A percentile compares a stretch with the other conserved stretches of the same genome.
phyloP scores from a whole-genome alignment of 495 filamentous ascomycete species.

The Aspergillus kassunensis region DNA sequence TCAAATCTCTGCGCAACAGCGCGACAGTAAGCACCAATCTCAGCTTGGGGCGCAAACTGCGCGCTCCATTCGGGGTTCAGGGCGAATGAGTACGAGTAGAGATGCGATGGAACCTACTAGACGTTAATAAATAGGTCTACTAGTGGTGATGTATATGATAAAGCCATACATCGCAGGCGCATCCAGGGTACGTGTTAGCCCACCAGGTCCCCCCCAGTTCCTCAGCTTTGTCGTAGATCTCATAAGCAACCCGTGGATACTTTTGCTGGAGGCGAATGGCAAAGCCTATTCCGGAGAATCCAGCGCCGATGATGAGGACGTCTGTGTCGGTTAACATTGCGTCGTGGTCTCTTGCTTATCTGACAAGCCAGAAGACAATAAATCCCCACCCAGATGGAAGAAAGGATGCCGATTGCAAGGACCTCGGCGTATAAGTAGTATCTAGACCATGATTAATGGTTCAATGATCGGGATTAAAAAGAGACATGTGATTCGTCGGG shows the following conservation, averaged over 20 bases:
- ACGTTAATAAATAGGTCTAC: neutral
- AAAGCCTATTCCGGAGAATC: conserved; percentile 56
- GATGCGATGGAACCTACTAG: conserved; percentile 22
- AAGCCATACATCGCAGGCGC: conserved; percentile 23
- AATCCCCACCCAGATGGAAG: neutral
- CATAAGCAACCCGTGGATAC: conserved; percentile 36
- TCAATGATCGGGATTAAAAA: neutral
- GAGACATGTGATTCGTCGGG: neutral
- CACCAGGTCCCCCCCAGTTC: conserved; percentile 25
- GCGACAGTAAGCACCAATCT: conserved; percentile 43
- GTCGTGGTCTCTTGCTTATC: neutral
- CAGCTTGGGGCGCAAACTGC: conserved; percentile 35
- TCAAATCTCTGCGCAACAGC: conserved; percentile 40
- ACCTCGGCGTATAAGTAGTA: neutral
- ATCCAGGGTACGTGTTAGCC: conserved; percentile 25
- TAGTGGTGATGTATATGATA: neutral
- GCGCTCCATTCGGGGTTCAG: conserved; percentile 43
- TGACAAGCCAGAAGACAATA: neutral
- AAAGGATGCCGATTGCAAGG: no score
- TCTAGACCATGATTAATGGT: neutral
- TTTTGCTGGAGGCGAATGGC: conserved; percentile 51
- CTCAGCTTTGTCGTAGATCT: conserved; percentile 20
- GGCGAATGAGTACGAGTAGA: conserved; percentile 51
- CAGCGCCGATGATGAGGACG: conserved; percentile 50
- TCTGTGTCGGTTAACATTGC: conserved; percentile 4